Conservation (phyloP, 2,329 filamentous ascomycete species). For the Pyricularia sp. region DNA sequence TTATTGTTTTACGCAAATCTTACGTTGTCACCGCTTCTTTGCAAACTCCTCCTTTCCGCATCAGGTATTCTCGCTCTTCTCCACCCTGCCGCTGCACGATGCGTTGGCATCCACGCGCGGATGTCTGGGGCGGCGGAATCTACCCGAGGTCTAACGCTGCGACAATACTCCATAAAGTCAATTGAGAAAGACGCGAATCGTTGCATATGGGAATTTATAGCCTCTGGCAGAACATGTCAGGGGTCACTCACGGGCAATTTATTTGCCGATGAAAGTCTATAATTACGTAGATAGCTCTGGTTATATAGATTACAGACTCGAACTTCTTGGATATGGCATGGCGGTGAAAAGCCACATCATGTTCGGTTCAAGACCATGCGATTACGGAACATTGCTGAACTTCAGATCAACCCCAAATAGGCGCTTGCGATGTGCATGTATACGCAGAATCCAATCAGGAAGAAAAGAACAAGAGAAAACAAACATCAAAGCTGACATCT, state of each 20-base stretch:
- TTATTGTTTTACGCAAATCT: background rate
- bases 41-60: background rate
- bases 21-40: background rate
- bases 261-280: background rate
- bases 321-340: no score
- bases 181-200: background rate
- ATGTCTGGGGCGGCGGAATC: slow-evolving; percentile 13
- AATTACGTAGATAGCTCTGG: no score
- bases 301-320: no score
- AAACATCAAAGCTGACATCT: no score
- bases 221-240: background rate
- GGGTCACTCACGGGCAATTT: background rate
- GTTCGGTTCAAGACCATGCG: background rate
- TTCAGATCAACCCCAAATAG: background rate
- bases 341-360: background rate
- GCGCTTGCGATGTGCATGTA: background rate
- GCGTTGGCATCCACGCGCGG: slow-evolving; percentile 21
- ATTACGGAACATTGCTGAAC: background rate
- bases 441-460: no score
- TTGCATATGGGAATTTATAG: background rate
- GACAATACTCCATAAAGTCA: background rate
- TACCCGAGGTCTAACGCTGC: slow-evolving; percentile 10
- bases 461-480: no score
- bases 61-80: slow-evolving; percentile 9
- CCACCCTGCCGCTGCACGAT: slow-evolving; percentile 25